Evolutionary conservation across 192 early-diverging fungal genomes (phyloP).

Genomic region (Coemansia sp.): DNA sequence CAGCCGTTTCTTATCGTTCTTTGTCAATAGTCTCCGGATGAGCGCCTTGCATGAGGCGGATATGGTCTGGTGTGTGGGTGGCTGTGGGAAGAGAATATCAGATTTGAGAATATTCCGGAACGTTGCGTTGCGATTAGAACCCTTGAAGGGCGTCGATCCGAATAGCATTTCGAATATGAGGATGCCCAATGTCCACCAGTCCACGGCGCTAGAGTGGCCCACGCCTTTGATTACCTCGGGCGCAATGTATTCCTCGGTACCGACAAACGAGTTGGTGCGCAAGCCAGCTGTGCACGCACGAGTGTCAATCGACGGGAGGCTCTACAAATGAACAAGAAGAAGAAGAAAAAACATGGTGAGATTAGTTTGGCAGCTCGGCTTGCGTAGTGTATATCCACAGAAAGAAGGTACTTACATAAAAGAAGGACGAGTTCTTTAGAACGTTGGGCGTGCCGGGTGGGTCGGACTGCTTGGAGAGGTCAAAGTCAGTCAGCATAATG

Average conservation of each 20-base stretch:
- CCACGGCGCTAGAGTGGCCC: constrained; percentile 92
- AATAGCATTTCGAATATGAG: constrained; percentile 98
- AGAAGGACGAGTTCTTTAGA: constrained; percentile 61
- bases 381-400: background rate
- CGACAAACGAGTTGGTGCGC: constrained; percentile 97
- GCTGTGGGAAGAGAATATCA: constrained; percentile 73
- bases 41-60: constrained; percentile 66
- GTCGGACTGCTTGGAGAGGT: constrained; percentile 92
- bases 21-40: constrained; percentile 82
- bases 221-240: constrained; percentile 96
- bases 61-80: constrained; percentile 57
- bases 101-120: constrained; percentile 86
- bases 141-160: constrained; percentile 97
- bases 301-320: constrained; percentile 80
- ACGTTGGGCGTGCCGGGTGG: constrained; percentile 76
- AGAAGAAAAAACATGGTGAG: background rate
- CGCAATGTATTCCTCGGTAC: constrained; percentile 99
- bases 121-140: constrained; percentile 80
- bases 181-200: constrained; percentile 99
- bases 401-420: constrained; percentile 52
- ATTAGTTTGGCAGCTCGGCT: background rate
- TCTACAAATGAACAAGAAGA: constrained; percentile 12
- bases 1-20: constrained; percentile 87
- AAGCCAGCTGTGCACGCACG: constrained; percentile 82
- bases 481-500: constrained; percentile 99